phyloP scores from a whole-genome alignment of 164 flowering plant genomes.

The Tetrastigma voinierianum region DNA sequence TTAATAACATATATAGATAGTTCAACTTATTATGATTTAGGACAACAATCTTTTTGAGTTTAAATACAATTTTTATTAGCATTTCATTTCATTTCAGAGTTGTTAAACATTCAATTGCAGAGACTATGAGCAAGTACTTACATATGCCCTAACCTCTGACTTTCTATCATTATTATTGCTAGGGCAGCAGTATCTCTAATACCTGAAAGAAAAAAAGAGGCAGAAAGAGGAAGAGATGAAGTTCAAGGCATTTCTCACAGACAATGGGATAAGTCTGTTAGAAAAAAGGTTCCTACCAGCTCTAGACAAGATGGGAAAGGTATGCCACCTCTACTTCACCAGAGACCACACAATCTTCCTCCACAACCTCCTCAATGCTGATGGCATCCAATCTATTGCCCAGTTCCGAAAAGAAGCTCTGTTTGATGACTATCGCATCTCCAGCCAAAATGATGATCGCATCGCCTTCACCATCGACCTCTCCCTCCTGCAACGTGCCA shows the following conservation, averaged over 20 bases:
- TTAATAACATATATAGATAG: too few species aligned
- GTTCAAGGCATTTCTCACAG: slow-evolving; percentile 87
- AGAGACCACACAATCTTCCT: slow-evolving; percentile 73
- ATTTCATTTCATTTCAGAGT: too few species aligned
- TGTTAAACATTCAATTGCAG: too few species aligned
- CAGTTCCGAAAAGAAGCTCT: slow-evolving; percentile 74
- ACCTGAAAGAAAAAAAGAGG: not conserved
- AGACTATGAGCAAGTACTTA: too few species aligned
- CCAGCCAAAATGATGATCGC: slow-evolving; percentile 82
- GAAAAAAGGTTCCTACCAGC: slow-evolving; percentile 85
- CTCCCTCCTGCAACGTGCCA: slow-evolving; percentile 79
- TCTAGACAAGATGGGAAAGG: slow-evolving; percentile 76
- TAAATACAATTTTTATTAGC: too few species aligned
- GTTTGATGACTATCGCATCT: slow-evolving; percentile 80
- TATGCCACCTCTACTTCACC: slow-evolving; percentile 77
- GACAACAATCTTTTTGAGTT: too few species aligned
- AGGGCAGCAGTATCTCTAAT: too few species aligned
- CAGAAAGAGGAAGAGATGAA: slow-evolving; percentile 50
- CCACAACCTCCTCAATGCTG: slow-evolving; percentile 80
- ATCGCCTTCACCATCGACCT: slow-evolving; percentile 83
- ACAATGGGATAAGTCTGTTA: slow-evolving; percentile 69
- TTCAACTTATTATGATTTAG: too few species aligned
- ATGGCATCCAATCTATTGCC: slow-evolving; percentile 80
- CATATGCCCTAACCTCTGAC: too few species aligned
- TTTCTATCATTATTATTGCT: too few species aligned